Evolutionary conservation across 208 protist species (phyloP), one percentile per base, ranked within the genome.

Genomic region (Crithidia bombi): DNA sequence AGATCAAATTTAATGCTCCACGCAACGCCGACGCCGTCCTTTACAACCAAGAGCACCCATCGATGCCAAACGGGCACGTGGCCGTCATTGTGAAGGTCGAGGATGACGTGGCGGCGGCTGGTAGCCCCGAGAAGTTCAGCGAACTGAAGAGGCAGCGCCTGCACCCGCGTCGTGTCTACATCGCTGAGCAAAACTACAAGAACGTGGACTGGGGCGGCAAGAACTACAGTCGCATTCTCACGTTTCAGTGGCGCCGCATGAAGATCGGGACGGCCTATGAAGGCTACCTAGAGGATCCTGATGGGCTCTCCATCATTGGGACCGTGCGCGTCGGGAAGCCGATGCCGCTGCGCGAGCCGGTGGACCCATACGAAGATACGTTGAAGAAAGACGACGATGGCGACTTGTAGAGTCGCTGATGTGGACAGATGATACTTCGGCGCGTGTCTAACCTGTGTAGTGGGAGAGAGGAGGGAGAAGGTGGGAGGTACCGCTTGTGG

Each of bases 161-260:
- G n/a, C 81, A 87, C 23, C 87, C 84, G 5, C 79, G 78, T 15
- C 63, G 72, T 25, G 71, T 92, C 7, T 92, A 90, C 69, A 73
- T 92, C 25, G 87, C 87, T 5, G 83, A 89, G 75, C 83, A 92
- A 54, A 92, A 92, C 65, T 80, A 75, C 33, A 65, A 84, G 39
- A 92, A 92, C 52, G 69, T 30, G 32, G 52, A 63, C 39, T 88
- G 78, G 84, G 73, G 57, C 3, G 72, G 69, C 50, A 73, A 56
- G 33, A 89, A 89, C 68, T 92, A 86, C 77, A 87, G 72, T 11
- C 81, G 87, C 21, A 68, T 89, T 5, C 55, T 87, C 35, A 50
- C 51, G 14, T 89, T 89, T 49, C 36, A 61, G 39, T 89, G 87
- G 84, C 67, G 71, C 9, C 7, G 71, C 15, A 47, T 81, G 54